Conservation (phyloP, 2,329 filamentous ascomycete genomes). For the Ceratocystis destructans region DNA sequence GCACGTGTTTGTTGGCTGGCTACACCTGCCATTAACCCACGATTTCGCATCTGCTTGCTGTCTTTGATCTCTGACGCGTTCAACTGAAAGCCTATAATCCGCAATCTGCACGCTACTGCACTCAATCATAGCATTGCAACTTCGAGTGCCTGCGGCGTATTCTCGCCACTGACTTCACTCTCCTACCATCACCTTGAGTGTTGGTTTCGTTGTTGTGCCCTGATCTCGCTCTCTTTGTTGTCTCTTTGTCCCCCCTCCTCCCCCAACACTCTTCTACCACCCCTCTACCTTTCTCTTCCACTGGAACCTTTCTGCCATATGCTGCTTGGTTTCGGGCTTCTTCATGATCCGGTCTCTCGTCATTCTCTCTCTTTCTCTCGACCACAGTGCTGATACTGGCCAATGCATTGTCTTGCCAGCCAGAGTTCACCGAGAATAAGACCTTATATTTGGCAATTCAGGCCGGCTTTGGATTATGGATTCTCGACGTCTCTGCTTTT, state of each 20-base stretch:
- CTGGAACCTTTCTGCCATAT: neutral
- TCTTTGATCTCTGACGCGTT: neutral
- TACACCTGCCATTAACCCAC: neutral
- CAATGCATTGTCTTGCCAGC: constrained; percentile 11
- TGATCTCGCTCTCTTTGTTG: neutral
- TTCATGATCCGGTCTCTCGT: constrained; percentile 14
- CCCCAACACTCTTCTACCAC: neutral
- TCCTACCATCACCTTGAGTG: too few species aligned
- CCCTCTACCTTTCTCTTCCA: neutral
- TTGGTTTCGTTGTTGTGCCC: too few species aligned
- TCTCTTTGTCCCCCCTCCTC: neutral
- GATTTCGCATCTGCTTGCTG: neutral
- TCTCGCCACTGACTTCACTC: too few species aligned
- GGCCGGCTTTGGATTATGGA: constrained; percentile 19
- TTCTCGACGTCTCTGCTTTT: constrained; percentile 17
- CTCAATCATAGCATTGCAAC: neutral
- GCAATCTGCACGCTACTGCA: neutral
- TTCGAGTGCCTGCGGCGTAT: neutral
- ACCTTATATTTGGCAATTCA: constrained; percentile 12
- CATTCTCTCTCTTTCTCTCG: neutral
- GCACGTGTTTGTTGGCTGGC: neutral
- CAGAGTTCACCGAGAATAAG: constrained; percentile 11
- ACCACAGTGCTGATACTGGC: constrained; percentile 14
- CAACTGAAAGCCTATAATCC: neutral
- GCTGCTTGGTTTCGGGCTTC: neutral